A percentile compares a stretch with the other conserved stretches of the same genome.
These are phyloP conservation scores for Cladophialophora yegresii DNA, from an alignment of 2,329 filamentous ascomycete genomes.

Conservation along the genomic window DNA sequence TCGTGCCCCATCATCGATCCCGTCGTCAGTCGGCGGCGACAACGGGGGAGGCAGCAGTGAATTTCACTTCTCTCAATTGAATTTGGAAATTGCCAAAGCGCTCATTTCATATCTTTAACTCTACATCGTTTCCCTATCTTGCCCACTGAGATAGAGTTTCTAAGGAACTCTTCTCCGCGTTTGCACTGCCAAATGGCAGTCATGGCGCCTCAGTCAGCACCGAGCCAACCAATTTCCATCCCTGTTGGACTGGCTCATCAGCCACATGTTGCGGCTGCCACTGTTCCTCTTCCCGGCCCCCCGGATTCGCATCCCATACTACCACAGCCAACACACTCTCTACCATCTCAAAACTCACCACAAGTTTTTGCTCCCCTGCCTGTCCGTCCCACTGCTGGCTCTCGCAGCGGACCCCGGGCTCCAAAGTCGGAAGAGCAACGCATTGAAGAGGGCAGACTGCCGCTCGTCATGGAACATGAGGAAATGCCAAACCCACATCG, in stretches of 20 bases:
- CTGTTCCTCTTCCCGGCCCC: constrained; percentile 1
- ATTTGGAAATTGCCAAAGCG: neutral
- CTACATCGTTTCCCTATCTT: neutral
- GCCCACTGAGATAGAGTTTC: constrained; percentile 14
- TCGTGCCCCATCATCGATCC: neutral
- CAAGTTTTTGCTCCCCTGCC: constrained; percentile 29
- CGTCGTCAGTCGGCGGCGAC: constrained; percentile 7
- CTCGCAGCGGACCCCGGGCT: constrained; percentile 22
- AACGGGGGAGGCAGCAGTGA: neutral
- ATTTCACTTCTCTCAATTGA: neutral
- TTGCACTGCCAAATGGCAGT: constrained; percentile 9
- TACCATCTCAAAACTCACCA: constrained; percentile 16
- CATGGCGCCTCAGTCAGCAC: constrained; percentile 9
- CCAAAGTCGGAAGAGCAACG: constrained; percentile 30
- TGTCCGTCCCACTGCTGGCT: constrained; percentile 17
- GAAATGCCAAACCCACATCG: constrained; percentile 47
- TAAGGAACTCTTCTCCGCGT: constrained; percentile 12
- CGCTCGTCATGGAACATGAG: constrained; percentile 46
- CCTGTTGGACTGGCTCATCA: constrained; percentile 13
- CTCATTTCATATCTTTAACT: neutral
- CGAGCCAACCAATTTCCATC: constrained; percentile 18
- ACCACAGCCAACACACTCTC: constrained; percentile 1
- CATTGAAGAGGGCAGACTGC: constrained; percentile 30
- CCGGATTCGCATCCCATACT: constrained; percentile 20
- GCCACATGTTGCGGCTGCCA: constrained; percentile 11